phyloP scores from a whole-genome alignment of 139 green algal genomes.

The Pseudopediastrum boryanum region DNA sequence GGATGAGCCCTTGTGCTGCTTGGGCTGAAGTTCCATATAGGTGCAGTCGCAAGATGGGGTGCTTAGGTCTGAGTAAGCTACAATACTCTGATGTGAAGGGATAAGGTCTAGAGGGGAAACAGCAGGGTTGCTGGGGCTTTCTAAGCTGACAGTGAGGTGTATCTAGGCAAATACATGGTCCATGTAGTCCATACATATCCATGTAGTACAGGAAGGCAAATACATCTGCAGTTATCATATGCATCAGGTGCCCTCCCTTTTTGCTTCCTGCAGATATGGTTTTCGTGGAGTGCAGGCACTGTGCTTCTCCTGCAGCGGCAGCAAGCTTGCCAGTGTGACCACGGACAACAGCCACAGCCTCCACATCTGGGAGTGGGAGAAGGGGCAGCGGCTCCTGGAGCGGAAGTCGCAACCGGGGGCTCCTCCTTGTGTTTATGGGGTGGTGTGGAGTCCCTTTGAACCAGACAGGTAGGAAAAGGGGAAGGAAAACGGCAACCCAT shows the following conservation, averaged over 20 bases:
- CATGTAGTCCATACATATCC: no score
- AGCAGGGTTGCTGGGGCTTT: no score
- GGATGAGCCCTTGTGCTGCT: background rate
- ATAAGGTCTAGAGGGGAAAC: background rate
- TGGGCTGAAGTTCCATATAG: no score
- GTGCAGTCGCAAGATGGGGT: no score
- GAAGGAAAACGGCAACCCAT: background rate
- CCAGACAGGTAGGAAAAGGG: slow-evolving; percentile 39
- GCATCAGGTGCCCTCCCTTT: background rate
- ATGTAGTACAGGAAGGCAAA: no score
- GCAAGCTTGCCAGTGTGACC: slow-evolving; percentile 48
- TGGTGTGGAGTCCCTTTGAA: slow-evolving; percentile 61
- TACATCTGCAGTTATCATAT: background rate
- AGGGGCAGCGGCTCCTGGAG: slow-evolving; percentile 43
- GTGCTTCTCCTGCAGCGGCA: slow-evolving; percentile 55
- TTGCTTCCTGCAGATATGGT: slow-evolving; percentile 39
- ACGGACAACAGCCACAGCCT: slow-evolving; percentile 61
- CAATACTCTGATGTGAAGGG: background rate
- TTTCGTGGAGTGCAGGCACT: slow-evolving; percentile 58
- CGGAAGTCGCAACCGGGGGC: slow-evolving; percentile 55
- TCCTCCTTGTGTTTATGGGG: slow-evolving; percentile 64
- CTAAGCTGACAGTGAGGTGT: no score
- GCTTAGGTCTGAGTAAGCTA: background rate
- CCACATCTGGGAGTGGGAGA: slow-evolving; percentile 53
- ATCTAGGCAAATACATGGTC: no score